Evolutionary conservation across 176 grass and related monocot genomes (phyloP).

Genomic region (Eremochloa ophiuroides): DNA sequence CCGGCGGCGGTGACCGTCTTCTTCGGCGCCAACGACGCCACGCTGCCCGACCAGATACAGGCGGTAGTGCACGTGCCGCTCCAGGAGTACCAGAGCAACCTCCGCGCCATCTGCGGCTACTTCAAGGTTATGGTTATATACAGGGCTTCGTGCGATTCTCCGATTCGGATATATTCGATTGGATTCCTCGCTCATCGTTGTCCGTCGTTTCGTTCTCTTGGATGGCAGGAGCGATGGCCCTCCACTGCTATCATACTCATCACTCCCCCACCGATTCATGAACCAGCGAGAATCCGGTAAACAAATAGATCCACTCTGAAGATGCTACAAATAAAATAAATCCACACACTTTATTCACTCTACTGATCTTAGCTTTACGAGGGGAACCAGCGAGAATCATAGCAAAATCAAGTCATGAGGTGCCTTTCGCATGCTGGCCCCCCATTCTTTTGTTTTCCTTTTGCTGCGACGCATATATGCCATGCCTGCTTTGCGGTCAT

Average conservation of each 20-base stretch:
- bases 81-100: slow-evolving; percentile 68
- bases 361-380: neutral
- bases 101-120: slow-evolving; percentile 54
- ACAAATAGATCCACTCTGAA: neutral
- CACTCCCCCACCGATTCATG: slow-evolving; percentile 79
- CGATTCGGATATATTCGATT: neutral
- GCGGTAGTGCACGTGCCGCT: slow-evolving; percentile 77
- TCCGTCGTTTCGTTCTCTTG: neutral
- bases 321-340: neutral
- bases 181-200: neutral
- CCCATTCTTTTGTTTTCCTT: neutral
- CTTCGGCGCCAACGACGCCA: slow-evolving; percentile 90
- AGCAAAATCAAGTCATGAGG: neutral
- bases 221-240: slow-evolving; percentile 61
- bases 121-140: slow-evolving; percentile 51
- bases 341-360: neutral
- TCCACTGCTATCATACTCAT: slow-evolving; percentile 62
- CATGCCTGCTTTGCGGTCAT: too few species aligned
- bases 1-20: slow-evolving; percentile 73
- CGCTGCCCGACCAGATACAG: slow-evolving; percentile 42
- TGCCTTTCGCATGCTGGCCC: neutral
- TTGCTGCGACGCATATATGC: neutral
- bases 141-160: neutral
- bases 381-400: neutral
- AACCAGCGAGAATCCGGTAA: slow-evolving; percentile 67